Conservation (phyloP, 306 rosid genomes). For the Urtica urens region DNA sequence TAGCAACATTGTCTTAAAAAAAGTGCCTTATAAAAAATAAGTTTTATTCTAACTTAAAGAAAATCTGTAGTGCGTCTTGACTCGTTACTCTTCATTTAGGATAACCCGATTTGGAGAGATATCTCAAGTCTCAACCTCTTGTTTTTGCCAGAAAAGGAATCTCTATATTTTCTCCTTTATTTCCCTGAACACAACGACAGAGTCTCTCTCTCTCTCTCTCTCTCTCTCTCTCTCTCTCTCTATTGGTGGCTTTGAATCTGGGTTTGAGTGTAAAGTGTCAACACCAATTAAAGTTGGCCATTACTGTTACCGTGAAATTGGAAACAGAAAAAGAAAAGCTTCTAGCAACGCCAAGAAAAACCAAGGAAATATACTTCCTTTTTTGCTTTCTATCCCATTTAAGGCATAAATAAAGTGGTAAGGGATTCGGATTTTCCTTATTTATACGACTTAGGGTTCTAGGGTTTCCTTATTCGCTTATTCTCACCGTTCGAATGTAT, state of each 20-base stretch:
- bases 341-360: background rate
- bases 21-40: too few relatives aligned
- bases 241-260: constrained; percentile 7
- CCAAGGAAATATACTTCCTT: too few relatives aligned
- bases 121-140: too few relatives aligned
- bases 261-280: background rate
- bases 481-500: background rate
- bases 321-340: background rate
- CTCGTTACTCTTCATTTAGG: background rate
- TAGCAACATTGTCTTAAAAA: too few relatives aligned
- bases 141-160: constrained; percentile 1
- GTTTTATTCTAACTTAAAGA: too few relatives aligned
- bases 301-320: background rate
- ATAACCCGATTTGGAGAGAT: background rate
- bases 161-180: background rate
- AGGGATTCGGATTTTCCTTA: background rate
- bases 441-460: background rate
- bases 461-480: background rate
- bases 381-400: background rate
- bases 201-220: background rate
- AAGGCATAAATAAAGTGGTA: background rate
- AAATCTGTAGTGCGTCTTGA: too few relatives aligned
- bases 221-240: background rate
- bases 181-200: background rate
- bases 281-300: background rate